Base-by-base conservation (phyloP, 2,329 filamentous ascomycete genomes). In the Neofusicoccum laricinum region DNA sequence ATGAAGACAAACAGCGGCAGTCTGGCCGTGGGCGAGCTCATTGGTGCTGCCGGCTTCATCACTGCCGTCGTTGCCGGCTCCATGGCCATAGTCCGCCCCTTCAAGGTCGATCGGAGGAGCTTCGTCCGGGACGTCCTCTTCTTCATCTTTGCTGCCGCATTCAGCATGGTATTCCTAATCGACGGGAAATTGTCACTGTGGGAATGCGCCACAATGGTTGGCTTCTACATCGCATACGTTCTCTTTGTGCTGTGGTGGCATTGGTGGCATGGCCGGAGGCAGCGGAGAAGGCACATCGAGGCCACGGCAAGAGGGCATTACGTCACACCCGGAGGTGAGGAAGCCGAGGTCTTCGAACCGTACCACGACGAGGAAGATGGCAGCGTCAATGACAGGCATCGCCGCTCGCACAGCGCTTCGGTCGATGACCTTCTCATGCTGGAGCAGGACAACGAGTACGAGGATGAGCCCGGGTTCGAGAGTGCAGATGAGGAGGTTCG, bases 1-100 rank as follows among this genome's bases (percentile, higher is more conserved):
- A 98, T 99, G 92, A 89, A 89, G 72, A 97, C 93, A 25, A 92
- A 98, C 73, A 97, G 93, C 75, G 94, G 94, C n/a, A 96, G 93
- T 80, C 86, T 99, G 83, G 95, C 95, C 1, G 88, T 99, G 45
- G 95, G 95, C 50, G 95, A 99, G 79, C 83, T 99, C 58, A 92
- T 99, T 61, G 95, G 95, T 38, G 95, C 95, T 11, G 95, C 95
- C 38, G 88, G 92, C 67, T 99, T 99, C 79, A 99, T 99, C 76
- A 96, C 93, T 1, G 91, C 93, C 1, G 94, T 99, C 17, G 95
- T 99, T 38, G 93, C 94, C 4, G 95, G 95, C 15, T 96, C 93
- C 64, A 99, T 99, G 95, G 95, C 94, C 14, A 79, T 99, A 63
- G 93, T 97, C n/a, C 86, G 92, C 68, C 95, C 97, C 62, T 99